These are phyloP conservation scores for Orbilia ellipsospora DNA, from an alignment of 2,329 filamentous ascomycete species.

Conservation along the genomic window DNA sequence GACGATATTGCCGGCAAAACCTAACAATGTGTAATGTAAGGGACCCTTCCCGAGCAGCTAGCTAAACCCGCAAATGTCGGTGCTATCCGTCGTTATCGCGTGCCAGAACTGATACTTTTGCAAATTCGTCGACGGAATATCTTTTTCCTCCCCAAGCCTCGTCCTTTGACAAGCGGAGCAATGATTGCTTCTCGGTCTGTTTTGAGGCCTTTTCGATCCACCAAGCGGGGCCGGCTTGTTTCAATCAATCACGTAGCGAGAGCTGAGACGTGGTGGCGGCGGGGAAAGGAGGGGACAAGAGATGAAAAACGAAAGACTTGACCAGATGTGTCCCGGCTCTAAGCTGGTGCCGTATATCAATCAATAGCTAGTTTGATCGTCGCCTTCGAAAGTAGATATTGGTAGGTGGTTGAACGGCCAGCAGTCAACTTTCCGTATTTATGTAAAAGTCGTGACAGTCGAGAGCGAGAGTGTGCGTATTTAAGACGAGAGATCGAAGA, in stretches of 20 bases:
- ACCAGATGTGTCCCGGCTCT: constrained; percentile 7
- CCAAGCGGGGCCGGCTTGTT: constrained; percentile 15
- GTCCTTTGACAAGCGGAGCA: constrained; percentile 47
- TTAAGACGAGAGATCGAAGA: constrained; percentile 1
- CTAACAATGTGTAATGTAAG: constrained; percentile 27
- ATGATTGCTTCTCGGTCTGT: too few species aligned
- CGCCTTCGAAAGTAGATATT: constrained; percentile 27
- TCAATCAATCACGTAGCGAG: constrained; percentile 11
- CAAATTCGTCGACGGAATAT: constrained; percentile 15
- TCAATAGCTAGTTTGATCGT: constrained; percentile 20
- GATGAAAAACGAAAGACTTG: neutral
- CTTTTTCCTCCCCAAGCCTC: constrained; percentile 30
- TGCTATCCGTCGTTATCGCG: constrained; percentile 11
- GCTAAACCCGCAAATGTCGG: constrained; percentile 3
- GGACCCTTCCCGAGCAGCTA: constrained; percentile 23
- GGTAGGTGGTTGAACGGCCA: constrained; percentile 37
- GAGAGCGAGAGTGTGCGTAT: neutral
- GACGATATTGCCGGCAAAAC: constrained; percentile 25
- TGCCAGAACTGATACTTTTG: constrained; percentile 20
- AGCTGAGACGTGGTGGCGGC: constrained; percentile 37
- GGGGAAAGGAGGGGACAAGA: neutral
- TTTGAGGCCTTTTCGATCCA: constrained; percentile 20
- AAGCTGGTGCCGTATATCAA: neutral
- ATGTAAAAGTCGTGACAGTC: neutral
- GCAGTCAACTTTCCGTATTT: constrained; percentile 28